These are phyloP conservation scores for Dactylorhiza incarnata DNA, from an alignment of 106 monocot species.

Conservation along the genomic window DNA sequence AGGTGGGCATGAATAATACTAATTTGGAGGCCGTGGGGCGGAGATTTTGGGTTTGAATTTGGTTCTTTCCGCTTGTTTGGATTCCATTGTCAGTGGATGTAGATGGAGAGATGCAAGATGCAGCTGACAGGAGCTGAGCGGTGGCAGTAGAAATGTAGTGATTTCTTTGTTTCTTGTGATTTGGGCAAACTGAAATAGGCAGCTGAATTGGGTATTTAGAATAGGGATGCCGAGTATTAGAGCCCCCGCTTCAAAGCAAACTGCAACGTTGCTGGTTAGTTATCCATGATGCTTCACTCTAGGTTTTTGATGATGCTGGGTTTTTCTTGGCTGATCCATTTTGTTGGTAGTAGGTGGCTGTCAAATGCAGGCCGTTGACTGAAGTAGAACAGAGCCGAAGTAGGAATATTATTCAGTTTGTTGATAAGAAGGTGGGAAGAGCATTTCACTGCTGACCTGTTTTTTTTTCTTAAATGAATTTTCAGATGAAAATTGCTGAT, in stretches of 20 bases:
- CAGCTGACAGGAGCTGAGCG: background rate
- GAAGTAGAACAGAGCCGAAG: constrained; percentile 38
- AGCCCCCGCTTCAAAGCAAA: constrained; percentile 82
- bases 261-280: constrained; percentile 72
- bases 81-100: background rate
- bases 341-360: constrained; percentile 65
- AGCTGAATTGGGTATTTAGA: background rate
- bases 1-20: background rate
- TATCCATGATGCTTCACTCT: background rate
- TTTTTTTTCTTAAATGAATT: background rate
- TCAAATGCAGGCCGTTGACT: constrained; percentile 86
- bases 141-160: constrained; percentile 5
- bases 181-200: background rate
- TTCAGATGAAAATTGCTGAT: background rate
- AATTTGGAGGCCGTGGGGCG: background rate
- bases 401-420: constrained; percentile 86
- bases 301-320: background rate
- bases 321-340: background rate
- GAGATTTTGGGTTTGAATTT: background rate
- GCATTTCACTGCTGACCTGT: background rate
- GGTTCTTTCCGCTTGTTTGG: background rate
- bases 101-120: background rate
- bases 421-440: constrained; percentile 69
- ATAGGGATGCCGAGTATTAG: constrained; percentile 73
- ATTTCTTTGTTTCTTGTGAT: background rate